Conservation (phyloP, 2,329 filamentous ascomycete species). For the Colletotrichum brevisporum region DNA sequence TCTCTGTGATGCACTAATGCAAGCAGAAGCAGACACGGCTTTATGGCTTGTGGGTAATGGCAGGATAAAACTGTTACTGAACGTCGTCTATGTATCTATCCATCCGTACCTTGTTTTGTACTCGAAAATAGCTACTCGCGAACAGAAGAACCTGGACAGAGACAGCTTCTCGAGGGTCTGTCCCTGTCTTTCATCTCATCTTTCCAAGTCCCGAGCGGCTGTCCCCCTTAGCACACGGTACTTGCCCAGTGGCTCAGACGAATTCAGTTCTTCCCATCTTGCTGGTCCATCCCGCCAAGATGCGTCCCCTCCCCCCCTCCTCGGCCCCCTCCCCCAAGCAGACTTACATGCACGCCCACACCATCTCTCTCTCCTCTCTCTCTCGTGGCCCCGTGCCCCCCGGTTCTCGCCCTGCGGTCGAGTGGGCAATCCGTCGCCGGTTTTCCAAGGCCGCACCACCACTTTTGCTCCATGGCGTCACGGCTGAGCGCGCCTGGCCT, state of each 20-base stretch:
- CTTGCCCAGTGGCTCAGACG: conserved; percentile 3
- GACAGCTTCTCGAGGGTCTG: background rate
- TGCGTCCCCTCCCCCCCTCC: conserved; percentile 1
- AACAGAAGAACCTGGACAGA: background rate
- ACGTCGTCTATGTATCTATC: background rate
- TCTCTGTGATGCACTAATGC: conserved; percentile 9
- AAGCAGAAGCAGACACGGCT: background rate
- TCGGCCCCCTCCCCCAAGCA: background rate
- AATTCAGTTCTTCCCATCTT: conserved; percentile 23
- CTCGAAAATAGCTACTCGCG: conserved; percentile 14
- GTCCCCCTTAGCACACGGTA: conserved; percentile 3
- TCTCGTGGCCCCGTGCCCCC: conserved; percentile 7
- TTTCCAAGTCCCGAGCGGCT: background rate
- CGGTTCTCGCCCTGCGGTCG: conserved; percentile 20
- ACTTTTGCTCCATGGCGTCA: conserved; percentile 31
- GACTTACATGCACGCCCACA: conserved; percentile 25
- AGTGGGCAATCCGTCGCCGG: conserved; percentile 22
- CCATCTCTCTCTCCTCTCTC: background rate
- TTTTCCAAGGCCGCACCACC: conserved; percentile 26
- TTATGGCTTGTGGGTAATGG: conserved; percentile 11
- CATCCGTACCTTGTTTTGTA: background rate
- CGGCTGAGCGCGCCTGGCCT: conserved; percentile 35
- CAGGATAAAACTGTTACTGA: conserved; percentile 5
- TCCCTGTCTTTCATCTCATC: conserved; percentile 29
- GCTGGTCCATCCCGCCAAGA: conserved; percentile 21